Percentiles rank a stretch among this genome's conserved stretches.
phyloP scores from a whole-genome alignment of 306 rosid species.

The Quercus wislizeni region DNA sequence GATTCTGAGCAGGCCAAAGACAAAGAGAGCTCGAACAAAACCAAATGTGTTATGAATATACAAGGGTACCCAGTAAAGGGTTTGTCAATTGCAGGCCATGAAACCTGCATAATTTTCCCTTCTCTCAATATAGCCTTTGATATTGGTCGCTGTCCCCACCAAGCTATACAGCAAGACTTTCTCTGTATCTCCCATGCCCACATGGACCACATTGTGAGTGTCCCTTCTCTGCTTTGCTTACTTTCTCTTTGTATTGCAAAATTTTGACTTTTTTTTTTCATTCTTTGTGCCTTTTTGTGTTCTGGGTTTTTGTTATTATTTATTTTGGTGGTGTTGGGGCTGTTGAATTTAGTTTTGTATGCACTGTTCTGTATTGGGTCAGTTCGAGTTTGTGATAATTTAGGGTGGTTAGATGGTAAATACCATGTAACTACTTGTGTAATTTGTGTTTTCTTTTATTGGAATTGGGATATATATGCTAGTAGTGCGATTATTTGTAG shows the following conservation, averaged over 20 bases:
- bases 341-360: not conserved
- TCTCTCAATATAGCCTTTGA: conserved; percentile 72
- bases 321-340: not conserved
- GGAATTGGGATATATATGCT: not conserved
- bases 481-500: not conserved
- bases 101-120: conserved; percentile 82
- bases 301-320: not conserved
- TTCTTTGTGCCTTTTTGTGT: not conserved
- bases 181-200: conserved; percentile 91
- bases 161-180: conserved; percentile 73
- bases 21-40: conserved; percentile 29
- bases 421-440: not conserved
- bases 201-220: conserved; percentile 95
- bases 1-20: conserved; percentile 1
- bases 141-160: conserved; percentile 94
- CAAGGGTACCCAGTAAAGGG: conserved; percentile 85
- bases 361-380: no score
- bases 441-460: not conserved
- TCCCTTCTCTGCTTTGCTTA: not conserved
- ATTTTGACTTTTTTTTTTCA: not conserved
- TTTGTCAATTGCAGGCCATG: conserved; percentile 93
- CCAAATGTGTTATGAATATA: conserved; percentile 42
- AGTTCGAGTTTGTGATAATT: not conserved
- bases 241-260: not conserved
- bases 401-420: not conserved